phyloP scores from a whole-genome alignment of 306 rosid species.

The Trifolium repens region DNA sequence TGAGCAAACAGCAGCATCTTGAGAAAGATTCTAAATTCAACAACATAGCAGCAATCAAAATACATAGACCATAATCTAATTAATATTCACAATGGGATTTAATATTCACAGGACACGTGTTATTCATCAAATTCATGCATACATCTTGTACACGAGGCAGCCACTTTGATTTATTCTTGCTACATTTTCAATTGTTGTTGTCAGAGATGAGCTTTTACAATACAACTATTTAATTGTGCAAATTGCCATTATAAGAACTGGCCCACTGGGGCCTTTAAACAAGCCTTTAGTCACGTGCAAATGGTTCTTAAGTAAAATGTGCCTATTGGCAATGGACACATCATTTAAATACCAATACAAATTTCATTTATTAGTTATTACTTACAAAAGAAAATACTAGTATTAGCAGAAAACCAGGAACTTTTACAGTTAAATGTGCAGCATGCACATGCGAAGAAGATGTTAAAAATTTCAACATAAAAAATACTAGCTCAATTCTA shows the following conservation, averaged over 20 bases:
- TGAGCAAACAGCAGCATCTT: conserved; percentile 32
- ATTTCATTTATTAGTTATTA: background rate
- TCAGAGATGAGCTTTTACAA: conserved; percentile 19
- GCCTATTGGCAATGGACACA: conserved; percentile 16
- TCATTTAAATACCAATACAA: conserved; percentile 10
- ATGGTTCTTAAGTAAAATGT: conserved; percentile 37
- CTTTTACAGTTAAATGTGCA: conserved; percentile 30
- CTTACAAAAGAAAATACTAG: background rate
- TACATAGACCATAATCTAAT: conserved; percentile 12
- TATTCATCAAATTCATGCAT: conserved; percentile 21
- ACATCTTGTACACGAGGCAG: conserved; percentile 18
- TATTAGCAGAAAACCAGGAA: conserved; percentile 12
- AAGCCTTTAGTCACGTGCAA: conserved; percentile 43
- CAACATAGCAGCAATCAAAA: conserved; percentile 13
- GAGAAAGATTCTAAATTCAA: conserved; percentile 30
- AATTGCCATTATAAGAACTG: conserved; percentile 28
- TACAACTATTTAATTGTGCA: background rate
- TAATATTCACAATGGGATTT: background rate
- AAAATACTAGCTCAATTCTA: too few species aligned
- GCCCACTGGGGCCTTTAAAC: conserved; percentile 35
- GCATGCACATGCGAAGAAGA: conserved; percentile 50
- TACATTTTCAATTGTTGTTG: conserved; percentile 24
- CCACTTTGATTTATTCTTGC: conserved; percentile 30
- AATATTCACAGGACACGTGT: conserved; percentile 33
- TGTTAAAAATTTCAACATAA: background rate